Evolutionary conservation across 345 rosid genomes (phyloP).

Genomic region (Citrus trifoliata): DNA sequence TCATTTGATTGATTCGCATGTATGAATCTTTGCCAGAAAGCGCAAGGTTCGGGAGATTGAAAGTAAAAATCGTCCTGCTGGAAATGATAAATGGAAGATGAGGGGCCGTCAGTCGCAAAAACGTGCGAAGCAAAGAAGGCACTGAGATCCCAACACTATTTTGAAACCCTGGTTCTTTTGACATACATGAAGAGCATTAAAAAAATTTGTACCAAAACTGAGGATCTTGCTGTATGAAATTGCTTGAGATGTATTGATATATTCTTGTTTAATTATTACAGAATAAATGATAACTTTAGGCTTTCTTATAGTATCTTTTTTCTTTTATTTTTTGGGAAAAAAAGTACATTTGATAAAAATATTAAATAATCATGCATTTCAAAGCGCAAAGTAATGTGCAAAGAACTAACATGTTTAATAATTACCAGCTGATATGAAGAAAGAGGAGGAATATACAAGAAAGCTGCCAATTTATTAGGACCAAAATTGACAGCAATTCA

Average conservation of each 20-base stretch:
- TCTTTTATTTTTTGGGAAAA: too few relatives aligned
- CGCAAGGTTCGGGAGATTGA: constrained; percentile 87
- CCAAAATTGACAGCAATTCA: constrained; percentile 9
- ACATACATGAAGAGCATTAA: background rate
- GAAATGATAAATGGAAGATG: constrained; percentile 78
- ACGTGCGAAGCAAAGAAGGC: constrained; percentile 63
- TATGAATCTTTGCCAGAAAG: constrained; percentile 45
- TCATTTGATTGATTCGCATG: background rate
- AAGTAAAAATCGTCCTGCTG: constrained; percentile 50
- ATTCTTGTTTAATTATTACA: background rate
- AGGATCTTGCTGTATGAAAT: background rate
- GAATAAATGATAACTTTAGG: background rate
- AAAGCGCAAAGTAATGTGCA: too few relatives aligned
- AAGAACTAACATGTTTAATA: too few relatives aligned
- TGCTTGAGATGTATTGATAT: background rate
- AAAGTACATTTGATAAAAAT: too few relatives aligned
- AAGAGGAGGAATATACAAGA: background rate
- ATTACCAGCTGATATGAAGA: too few relatives aligned
- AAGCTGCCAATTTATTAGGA: constrained; percentile 11
- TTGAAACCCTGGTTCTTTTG: background rate
- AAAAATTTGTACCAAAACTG: background rate
- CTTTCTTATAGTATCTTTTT: too few relatives aligned
- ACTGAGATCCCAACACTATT: constrained; percentile 20
- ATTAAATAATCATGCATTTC: too few relatives aligned
- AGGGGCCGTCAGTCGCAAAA: constrained; percentile 51